Conservation (phyloP, 1,284 basidiomycete genomes). For the Puccinia hordei region DNA sequence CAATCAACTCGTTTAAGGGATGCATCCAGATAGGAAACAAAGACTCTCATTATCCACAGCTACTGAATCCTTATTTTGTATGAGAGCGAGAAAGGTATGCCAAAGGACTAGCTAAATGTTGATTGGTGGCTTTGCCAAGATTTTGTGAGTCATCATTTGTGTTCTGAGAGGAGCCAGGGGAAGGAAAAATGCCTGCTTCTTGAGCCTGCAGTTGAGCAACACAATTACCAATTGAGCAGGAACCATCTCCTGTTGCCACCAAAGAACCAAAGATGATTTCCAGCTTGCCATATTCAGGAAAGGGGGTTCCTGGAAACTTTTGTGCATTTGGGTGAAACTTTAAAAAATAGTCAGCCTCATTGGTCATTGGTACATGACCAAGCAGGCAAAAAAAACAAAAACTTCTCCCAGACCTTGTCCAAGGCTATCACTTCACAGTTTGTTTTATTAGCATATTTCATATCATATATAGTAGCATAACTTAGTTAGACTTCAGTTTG, state of each 20-base stretch:
- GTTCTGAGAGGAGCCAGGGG: background rate
- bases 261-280: background rate
- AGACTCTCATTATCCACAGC: too few species aligned
- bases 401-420: background rate
- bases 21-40: background rate
- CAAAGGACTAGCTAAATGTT: too few species aligned
- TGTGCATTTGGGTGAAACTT: background rate
- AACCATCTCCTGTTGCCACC: background rate
- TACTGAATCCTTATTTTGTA: too few species aligned
- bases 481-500: too few species aligned
- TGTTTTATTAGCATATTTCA: too few species aligned
- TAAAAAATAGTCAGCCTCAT: background rate
- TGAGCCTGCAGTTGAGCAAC: background rate
- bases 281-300: too few species aligned
- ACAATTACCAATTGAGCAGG: background rate
- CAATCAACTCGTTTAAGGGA: background rate
- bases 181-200: background rate
- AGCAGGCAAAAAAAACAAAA: background rate
- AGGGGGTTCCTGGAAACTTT: background rate
- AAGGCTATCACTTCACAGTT: slow-evolving; percentile 7
- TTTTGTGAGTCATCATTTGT: too few species aligned
- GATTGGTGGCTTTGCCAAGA: too few species aligned
- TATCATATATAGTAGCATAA: too few species aligned
- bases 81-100: too few species aligned
- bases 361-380: background rate